These are phyloP conservation scores for Teunomyces aglyptinius DNA, from an alignment of 805 yeast species.

Conservation along the genomic window DNA sequence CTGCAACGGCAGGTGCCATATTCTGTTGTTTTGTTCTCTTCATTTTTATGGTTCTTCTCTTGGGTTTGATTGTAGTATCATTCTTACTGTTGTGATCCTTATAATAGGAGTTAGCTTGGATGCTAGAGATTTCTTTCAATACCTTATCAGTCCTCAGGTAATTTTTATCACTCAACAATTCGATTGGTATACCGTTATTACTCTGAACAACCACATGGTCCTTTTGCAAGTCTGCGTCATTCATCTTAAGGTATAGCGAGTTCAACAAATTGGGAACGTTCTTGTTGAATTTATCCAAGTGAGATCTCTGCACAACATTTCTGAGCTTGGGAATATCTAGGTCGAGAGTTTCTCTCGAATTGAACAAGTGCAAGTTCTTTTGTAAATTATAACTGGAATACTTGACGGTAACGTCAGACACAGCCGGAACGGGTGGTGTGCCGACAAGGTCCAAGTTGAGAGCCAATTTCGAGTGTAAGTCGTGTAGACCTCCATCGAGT, in stretches of 20 bases:
- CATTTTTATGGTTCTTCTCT: constrained; percentile 42
- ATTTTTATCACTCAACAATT: constrained; percentile 27
- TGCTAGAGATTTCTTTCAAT: constrained; percentile 40
- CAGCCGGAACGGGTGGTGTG: background rate
- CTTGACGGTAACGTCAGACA: constrained; percentile 21
- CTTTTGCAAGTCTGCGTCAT: constrained; percentile 14
- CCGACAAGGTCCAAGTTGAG: constrained; percentile 5
- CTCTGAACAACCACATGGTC: constrained; percentile 8
- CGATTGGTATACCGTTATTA: constrained; percentile 40
- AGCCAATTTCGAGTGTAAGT: constrained; percentile 12
- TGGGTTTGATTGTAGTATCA: constrained; percentile 31
- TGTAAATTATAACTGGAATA: constrained; percentile 55
- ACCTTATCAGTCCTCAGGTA: constrained; percentile 35
- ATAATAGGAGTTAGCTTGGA: constrained; percentile 44
- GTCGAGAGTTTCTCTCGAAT: constrained; percentile 80
- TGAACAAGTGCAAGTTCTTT: constrained; percentile 44
- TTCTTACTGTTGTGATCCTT: constrained; percentile 25
- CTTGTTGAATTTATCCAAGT: constrained; percentile 42
- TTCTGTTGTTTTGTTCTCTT: constrained; percentile 7
- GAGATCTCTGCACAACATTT: constrained; percentile 57
- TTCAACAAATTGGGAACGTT: constrained; percentile 38
- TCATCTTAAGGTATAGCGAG: constrained; percentile 35
- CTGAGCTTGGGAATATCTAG: constrained; percentile 58
- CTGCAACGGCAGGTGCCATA: background rate
- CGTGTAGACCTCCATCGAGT: constrained; percentile 18